Evolutionary conservation across 345 rosid species (phyloP).

Genomic region (Raphanus raphanistrum): DNA sequence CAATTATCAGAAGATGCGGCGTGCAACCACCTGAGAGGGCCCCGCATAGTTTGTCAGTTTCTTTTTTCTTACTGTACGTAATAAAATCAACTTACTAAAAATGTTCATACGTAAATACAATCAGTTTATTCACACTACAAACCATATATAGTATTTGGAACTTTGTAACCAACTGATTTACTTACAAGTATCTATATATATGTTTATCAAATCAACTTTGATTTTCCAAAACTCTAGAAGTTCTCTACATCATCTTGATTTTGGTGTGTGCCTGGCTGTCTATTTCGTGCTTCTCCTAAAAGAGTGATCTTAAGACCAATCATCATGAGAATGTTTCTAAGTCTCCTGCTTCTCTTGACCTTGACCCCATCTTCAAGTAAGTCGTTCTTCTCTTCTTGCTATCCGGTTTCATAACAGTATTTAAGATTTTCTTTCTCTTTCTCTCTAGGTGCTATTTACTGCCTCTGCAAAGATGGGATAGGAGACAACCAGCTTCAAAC

Average conservation of each 20-base stretch:
- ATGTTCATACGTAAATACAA: too few relatives aligned
- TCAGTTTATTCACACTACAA: too few relatives aligned
- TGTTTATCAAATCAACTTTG: not conserved
- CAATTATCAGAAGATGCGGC: not conserved
- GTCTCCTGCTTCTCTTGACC: slow-evolving; percentile 57
- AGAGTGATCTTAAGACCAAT: slow-evolving; percentile 25
- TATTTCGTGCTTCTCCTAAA: slow-evolving; percentile 17
- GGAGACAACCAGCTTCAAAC: slow-evolving; percentile 57
- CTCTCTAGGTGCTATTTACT: slow-evolving; percentile 67
- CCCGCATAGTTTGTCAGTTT: slow-evolving; percentile 31
- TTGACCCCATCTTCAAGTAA: slow-evolving; percentile 69
- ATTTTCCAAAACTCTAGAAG: slow-evolving; percentile 9
- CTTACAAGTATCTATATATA: slow-evolving; percentile 10
- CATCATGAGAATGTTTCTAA: slow-evolving; percentile 60
- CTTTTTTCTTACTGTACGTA: slow-evolving; percentile 17
- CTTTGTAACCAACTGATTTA: slow-evolving; percentile 17
- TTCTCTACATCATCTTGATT: slow-evolving; percentile 10
- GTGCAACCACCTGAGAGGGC: slow-evolving; percentile 2
- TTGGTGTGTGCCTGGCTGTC: slow-evolving; percentile 2
- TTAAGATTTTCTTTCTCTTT: not conserved
- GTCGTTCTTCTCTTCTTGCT: slow-evolving; percentile 22
- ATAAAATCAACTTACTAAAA: not conserved
- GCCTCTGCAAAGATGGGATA: slow-evolving; percentile 76
- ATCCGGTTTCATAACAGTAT: not conserved
- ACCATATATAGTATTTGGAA: not conserved